These are phyloP conservation scores for Backusella psychrophila DNA, from an alignment of 192 early-diverging fungal species.

Conservation along the genomic window DNA sequence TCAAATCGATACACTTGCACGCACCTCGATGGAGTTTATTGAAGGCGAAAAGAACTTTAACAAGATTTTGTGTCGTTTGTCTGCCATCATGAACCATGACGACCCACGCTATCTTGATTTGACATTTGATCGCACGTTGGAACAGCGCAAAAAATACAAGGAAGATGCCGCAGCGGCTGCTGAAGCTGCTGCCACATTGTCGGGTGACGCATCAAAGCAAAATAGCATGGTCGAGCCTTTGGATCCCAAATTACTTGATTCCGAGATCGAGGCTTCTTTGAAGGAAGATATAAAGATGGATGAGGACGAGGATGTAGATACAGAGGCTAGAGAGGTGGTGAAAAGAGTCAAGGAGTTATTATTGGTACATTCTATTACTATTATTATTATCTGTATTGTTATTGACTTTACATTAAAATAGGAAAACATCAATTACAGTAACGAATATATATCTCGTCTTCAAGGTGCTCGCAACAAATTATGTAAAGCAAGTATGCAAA, in stretches of 20 bases:
- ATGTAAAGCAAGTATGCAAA: slow-evolving; percentile 48
- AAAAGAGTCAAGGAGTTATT: slow-evolving; percentile 28
- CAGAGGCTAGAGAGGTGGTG: slow-evolving; percentile 23
- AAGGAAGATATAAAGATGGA: neutral
- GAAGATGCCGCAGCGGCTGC: slow-evolving; percentile 23
- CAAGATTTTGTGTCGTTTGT: slow-evolving; percentile 54
- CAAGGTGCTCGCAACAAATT: slow-evolving; percentile 50
- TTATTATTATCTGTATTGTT: too few relatives aligned
- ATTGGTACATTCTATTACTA: slow-evolving; percentile 9
- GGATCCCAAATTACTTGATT: slow-evolving; percentile 27
- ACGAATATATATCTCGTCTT: slow-evolving; percentile 55
- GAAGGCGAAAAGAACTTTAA: slow-evolving; percentile 62
- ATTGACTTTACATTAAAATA: slow-evolving; percentile 20
- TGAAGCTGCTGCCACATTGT: slow-evolving; percentile 17
- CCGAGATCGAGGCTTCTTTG: neutral
- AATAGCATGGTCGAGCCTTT: slow-evolving; percentile 6
- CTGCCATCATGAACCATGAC: slow-evolving; percentile 54
- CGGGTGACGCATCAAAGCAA: slow-evolving; percentile 22
- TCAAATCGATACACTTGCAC: slow-evolving; percentile 53
- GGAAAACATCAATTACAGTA: slow-evolving; percentile 60
- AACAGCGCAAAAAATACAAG: slow-evolving; percentile 19
- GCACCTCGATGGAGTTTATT: slow-evolving; percentile 59
- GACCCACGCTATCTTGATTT: slow-evolving; percentile 61
- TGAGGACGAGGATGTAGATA: neutral
- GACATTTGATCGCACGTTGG: slow-evolving; percentile 41